Conservation (phyloP, 2,329 filamentous ascomycete genomes). For the Teratosphaeria epicoccoides region DNA sequence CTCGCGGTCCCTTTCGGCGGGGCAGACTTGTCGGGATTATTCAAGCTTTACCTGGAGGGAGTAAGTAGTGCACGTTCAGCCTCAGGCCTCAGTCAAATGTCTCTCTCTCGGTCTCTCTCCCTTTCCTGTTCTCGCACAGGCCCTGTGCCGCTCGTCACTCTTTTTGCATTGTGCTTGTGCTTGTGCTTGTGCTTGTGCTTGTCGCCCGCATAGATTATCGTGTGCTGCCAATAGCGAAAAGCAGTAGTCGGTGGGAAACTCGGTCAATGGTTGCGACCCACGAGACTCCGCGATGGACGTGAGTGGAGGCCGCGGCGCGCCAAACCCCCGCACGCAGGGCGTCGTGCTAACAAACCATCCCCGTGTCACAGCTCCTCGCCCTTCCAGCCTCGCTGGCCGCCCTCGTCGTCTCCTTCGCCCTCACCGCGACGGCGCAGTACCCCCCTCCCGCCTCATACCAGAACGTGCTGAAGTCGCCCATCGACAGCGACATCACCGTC, state of each 20-base stretch:
- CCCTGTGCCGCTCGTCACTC: too few relatives aligned
- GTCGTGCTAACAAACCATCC: conserved; percentile 2
- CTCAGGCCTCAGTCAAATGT: too few relatives aligned
- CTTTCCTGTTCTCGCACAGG: too few relatives aligned
- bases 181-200: too few relatives aligned
- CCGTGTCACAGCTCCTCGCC: background rate
- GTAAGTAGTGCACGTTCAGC: background rate
- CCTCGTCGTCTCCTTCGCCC: conserved; percentile 10
- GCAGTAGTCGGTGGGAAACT: too few relatives aligned
- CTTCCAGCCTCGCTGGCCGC: conserved; percentile 18
- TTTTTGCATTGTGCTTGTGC: too few relatives aligned
- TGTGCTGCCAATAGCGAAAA: too few relatives aligned
- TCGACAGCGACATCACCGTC: conserved; percentile 54
- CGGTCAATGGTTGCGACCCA: background rate
- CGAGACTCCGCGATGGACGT: background rate
- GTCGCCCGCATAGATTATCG: too few relatives aligned
- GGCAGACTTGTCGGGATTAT: too few relatives aligned
- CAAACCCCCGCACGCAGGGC: background rate
- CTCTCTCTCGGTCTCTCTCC: too few relatives aligned
- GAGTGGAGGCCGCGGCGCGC: background rate
- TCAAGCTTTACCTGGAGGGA: too few relatives aligned
- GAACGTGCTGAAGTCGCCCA: conserved; percentile 50
- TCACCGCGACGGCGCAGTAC: conserved; percentile 26
- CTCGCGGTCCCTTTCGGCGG: background rate
- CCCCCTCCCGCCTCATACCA: conserved; percentile 30